Base-by-base conservation (phyloP, 176 grass and related monocot genomes). In the Lolium perenne region DNA sequence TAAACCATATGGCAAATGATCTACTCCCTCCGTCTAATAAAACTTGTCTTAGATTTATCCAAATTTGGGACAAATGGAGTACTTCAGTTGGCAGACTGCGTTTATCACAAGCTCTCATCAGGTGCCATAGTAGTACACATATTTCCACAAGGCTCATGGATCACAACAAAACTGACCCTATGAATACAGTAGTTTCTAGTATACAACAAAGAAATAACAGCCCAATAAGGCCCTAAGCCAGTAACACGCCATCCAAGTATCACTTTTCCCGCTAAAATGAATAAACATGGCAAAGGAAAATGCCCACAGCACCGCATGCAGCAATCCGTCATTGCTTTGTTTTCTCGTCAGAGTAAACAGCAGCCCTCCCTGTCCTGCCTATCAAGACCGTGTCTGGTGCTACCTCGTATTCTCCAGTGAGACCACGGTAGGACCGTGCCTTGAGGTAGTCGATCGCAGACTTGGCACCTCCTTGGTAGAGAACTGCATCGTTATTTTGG, bases 361-460 rank as follows among this genome's bases (percentile, higher is more conserved):
- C 80, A 54, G 96, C 96, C 66, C 90, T 95, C 71, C 93, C 93
- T 2, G 61, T 81, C 55, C 91, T 87, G 53, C 96, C 96, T 22
- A 91, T 55, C 71, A 94, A 72, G 76, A 94, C 63, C 45, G 90
- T 84, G 53, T 89, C 78, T 6, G 92, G 84, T 40, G 75, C 47
- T 43, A 55, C 86, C 59, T 92, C 79, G 5, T 86, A 95, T 76
- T 94, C 87, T 79, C 85, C 86, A 0, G 77, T 94, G 51, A 98
- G 84, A 88, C 94, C 96, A 72, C 84, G 91, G 81, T 89, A 95
- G 0, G 96, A 91, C 10, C 88, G 86, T 5, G 96, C 86, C 69
- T 93, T 85, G 77, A 95, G 93, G 85, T 94, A 98, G 49, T 95
- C 88, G 0, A 91, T 81, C 10, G 92, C 94, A 12, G 93, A 95